Evolutionary conservation across 2,329 filamentous ascomycete genomes (phyloP).

Genomic region (Fusarium irregulare): DNA sequence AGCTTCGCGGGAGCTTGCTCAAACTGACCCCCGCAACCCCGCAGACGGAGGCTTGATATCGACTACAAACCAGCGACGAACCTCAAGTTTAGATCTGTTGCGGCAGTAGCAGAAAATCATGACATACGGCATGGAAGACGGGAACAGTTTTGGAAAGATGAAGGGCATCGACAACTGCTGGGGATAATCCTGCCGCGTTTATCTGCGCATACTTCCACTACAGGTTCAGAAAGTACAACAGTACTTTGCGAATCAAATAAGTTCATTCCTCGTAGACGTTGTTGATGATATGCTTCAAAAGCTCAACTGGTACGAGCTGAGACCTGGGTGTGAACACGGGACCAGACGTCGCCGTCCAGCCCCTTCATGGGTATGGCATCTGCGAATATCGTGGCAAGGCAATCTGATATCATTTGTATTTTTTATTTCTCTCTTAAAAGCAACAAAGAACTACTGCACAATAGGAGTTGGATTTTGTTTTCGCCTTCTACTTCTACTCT

Average conservation of each 20-base stretch:
- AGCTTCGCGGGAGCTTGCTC: not conserved
- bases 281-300: no score
- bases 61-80: not conserved
- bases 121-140: not conserved
- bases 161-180: not conserved
- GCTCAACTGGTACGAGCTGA: no score
- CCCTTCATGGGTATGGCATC: not conserved
- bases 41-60: not conserved
- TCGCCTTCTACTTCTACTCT: not conserved
- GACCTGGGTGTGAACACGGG: no score
- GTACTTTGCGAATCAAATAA: no score
- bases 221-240: no score
- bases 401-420: not conserved
- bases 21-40: not conserved
- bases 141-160: not conserved
- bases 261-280: no score
- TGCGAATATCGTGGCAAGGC: not conserved
- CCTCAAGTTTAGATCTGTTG: not conserved
- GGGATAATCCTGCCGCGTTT: not conserved
- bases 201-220: not conserved
- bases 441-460: not conserved
- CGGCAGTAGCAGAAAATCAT: not conserved
- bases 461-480: not conserved
- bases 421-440: not conserved
- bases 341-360: not conserved